phyloP scores from a whole-genome alignment of 164 flowering plant genomes.

The Houttuynia cordata region DNA sequence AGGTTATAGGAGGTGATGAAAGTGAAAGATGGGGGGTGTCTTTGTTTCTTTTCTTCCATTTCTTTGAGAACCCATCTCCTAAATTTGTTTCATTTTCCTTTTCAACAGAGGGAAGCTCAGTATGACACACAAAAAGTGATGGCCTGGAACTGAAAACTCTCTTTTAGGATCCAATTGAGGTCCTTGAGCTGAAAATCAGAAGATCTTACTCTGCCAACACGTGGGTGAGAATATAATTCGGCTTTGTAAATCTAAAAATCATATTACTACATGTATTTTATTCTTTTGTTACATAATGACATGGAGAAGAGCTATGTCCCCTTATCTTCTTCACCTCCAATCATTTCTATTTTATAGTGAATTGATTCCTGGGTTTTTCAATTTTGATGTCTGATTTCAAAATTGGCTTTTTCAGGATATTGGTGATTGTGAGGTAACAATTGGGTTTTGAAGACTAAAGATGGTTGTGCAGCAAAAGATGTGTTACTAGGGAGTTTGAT shows the following conservation, averaged over 20 bases:
- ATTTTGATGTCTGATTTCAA: too few relatives aligned
- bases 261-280: not conserved
- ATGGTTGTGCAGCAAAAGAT: constrained; percentile 3
- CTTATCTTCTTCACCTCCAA: not conserved
- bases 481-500: constrained; percentile 8
- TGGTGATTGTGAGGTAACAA: not conserved
- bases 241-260: not conserved
- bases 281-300: not conserved
- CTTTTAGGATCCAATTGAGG: constrained; percentile 20
- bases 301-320: not conserved
- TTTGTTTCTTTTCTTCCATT: constrained; percentile 20
- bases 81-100: constrained; percentile 18
- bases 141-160: constrained; percentile 3
- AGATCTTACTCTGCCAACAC: constrained; percentile 18
- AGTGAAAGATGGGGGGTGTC: constrained; percentile 52
- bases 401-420: constrained; percentile 21
- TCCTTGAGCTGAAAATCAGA: constrained; percentile 9
- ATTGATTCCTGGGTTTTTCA: too few relatives aligned
- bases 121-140: constrained; percentile 27
- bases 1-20: not conserved
- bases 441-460: not conserved
- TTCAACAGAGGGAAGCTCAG: constrained; percentile 28
- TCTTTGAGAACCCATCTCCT: constrained; percentile 18
- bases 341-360: too few relatives aligned
- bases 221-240: constrained; percentile 43